Conservation (phyloP, 202 grass and related monocot species). For the Brachypodium distachyon region DNA sequence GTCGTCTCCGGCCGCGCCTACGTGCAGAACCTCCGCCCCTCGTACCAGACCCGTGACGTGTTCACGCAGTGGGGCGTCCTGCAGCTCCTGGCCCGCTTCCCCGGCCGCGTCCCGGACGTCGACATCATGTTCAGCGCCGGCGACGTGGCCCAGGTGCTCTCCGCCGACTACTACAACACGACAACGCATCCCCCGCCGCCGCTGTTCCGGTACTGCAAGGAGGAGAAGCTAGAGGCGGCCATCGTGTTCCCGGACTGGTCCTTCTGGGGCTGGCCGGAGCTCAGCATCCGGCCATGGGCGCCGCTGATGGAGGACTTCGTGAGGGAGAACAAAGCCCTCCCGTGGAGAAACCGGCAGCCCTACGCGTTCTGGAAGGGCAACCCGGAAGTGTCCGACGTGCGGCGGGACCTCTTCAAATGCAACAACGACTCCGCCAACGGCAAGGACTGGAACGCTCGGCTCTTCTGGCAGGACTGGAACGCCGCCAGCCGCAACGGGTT, state of each 20-base stretch:
- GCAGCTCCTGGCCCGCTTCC: conserved; percentile 42
- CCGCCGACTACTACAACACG: neutral
- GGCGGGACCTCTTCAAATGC: conserved; percentile 39
- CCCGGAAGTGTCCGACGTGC: neutral
- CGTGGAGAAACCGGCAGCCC: conserved; percentile 51
- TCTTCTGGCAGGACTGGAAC: conserved; percentile 32
- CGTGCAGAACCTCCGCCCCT: conserved; percentile 37
- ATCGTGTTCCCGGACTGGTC: conserved; percentile 84
- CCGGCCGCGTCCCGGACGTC: conserved; percentile 48
- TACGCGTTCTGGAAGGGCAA: conserved; percentile 74
- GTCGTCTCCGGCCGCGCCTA: conserved; percentile 45
- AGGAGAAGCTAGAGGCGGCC: conserved; percentile 22
- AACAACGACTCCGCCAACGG: conserved; percentile 16
- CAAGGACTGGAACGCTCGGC: conserved; percentile 19
- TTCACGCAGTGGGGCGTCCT: conserved; percentile 66
- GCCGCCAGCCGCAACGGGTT: conserved; percentile 13
- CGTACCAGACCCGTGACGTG: conserved; percentile 49
- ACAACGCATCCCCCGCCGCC: conserved; percentile 19
- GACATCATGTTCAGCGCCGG: conserved; percentile 71
- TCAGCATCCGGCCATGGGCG: conserved; percentile 52
- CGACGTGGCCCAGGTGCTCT: conserved; percentile 30
- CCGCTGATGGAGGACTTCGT: conserved; percentile 36
- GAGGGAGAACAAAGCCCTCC: conserved; percentile 19
- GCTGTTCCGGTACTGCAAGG: conserved; percentile 78
- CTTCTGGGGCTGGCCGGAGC: conserved; percentile 78